Evolutionary conservation across 2,329 filamentous ascomycete species (phyloP).

Genomic region (Cercospora berteroae): DNA sequence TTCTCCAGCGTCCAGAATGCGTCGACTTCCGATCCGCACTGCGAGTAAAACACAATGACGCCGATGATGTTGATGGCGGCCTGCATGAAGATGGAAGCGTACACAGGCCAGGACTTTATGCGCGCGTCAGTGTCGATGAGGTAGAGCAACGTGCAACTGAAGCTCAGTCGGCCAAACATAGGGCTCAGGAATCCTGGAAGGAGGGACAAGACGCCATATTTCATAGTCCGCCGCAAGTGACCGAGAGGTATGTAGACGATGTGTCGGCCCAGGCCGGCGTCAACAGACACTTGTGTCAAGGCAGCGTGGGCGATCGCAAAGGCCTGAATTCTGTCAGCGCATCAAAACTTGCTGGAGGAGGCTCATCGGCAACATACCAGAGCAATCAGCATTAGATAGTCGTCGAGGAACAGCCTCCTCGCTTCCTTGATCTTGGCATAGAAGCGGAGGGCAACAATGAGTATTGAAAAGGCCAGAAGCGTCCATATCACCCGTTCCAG

Average conservation of each 20-base stretch:
- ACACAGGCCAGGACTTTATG: slow-evolving; percentile 32
- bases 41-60: slow-evolving; percentile 28
- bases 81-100: slow-evolving; percentile 30
- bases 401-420: slow-evolving; percentile 32
- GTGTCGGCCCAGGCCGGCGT: slow-evolving; percentile 32
- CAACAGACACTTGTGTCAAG: slow-evolving; percentile 24
- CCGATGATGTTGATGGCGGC: slow-evolving; percentile 29
- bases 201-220: slow-evolving; percentile 28
- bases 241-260: slow-evolving; percentile 25
- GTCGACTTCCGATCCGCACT: slow-evolving; percentile 32
- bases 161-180: slow-evolving; percentile 32
- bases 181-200: slow-evolving; percentile 30
- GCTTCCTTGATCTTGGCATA: slow-evolving; percentile 29
- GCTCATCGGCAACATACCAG: slow-evolving; percentile 12
- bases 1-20: slow-evolving; percentile 24
- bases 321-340: slow-evolving; percentile 3
- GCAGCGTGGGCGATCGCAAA: slow-evolving; percentile 30
- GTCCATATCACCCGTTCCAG: slow-evolving; percentile 26
- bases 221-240: slow-evolving; percentile 18
- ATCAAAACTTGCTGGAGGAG: not conserved
- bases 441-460: slow-evolving; percentile 27
- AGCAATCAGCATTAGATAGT: slow-evolving; percentile 29
- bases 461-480: slow-evolving; percentile 29
- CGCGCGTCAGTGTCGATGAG: slow-evolving; percentile 30
- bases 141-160: slow-evolving; percentile 33